A percentile compares a stretch with the other conserved stretches of the same genome.
These are phyloP conservation scores for Biscogniauxia marginata DNA, from an alignment of 2,329 filamentous ascomycete genomes.

Conservation along the genomic window DNA sequence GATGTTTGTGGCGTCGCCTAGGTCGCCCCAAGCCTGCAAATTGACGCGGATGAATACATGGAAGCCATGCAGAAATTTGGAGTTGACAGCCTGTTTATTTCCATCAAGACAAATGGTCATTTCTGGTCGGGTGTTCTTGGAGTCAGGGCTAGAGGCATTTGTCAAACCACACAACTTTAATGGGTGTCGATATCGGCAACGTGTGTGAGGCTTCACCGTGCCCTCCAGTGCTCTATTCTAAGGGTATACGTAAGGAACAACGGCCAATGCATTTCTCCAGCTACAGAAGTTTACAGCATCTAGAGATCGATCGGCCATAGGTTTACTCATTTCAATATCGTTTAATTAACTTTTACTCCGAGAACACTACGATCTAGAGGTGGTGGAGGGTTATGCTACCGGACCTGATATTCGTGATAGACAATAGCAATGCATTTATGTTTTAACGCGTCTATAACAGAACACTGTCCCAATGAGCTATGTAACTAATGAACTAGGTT, in stretches of 20 bases:
- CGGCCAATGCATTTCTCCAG: neutral
- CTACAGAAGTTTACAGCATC: neutral
- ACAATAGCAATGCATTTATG: too few species aligned
- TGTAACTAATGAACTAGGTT: too few species aligned
- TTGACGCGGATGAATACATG: constrained; percentile 14
- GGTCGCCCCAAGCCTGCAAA: constrained; percentile 7
- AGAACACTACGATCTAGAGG: too few species aligned
- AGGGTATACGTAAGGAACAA: neutral
- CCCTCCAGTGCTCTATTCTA: neutral
- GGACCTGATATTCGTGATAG: too few species aligned
- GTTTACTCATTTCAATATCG: neutral
- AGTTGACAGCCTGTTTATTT: constrained; percentile 26
- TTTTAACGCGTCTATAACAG: too few species aligned
- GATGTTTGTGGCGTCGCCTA: constrained; percentile 8
- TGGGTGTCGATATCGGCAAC: constrained; percentile 1
- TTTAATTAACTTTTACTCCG: too few species aligned
- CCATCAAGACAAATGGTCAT: constrained; percentile 24
- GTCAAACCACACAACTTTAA: constrained; percentile 25
- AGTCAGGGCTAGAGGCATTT: constrained; percentile 32
- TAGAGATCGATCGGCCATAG: neutral
- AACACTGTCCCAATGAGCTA: too few species aligned
- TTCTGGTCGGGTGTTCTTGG: constrained; percentile 30
- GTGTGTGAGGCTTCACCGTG: neutral
- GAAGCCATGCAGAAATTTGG: constrained; percentile 20
- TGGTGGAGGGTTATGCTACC: too few species aligned